Conservation (phyloP, 2,329 filamentous ascomycete genomes). For the Aspergillus sp. region DNA sequence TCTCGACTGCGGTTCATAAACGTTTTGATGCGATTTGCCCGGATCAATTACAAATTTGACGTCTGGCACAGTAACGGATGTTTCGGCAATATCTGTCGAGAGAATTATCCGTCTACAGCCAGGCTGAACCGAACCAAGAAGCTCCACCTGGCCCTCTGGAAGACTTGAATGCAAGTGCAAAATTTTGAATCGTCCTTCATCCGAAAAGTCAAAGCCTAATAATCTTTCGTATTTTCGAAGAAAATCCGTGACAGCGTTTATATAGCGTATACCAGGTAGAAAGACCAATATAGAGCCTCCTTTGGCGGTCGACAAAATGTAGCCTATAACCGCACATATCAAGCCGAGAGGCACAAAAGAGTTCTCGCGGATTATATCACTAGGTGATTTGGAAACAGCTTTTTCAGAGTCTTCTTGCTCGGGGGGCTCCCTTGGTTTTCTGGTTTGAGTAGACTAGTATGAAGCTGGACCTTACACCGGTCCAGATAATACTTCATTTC, state of each 20-base stretch:
- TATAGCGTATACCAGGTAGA: slow-evolving; percentile 42
- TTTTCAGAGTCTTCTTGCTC: neutral
- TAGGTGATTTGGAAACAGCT: no score
- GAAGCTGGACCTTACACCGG: slow-evolving; percentile 1
- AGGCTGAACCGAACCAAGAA: slow-evolving; percentile 36
- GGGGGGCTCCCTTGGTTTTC: no score
- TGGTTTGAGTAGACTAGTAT: no score
- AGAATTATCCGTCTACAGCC: slow-evolving; percentile 47
- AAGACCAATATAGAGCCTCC: slow-evolving; percentile 47
- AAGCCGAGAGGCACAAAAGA: slow-evolving; percentile 39
- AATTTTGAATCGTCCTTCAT: slow-evolving; percentile 38
- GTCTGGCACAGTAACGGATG: slow-evolving; percentile 49
- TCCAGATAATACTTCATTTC: slow-evolving; percentile 7
- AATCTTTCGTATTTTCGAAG: slow-evolving; percentile 18
- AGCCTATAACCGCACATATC: slow-evolving; percentile 39
- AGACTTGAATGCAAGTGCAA: slow-evolving; percentile 45
- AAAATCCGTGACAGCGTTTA: slow-evolving; percentile 25
- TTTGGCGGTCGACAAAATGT: slow-evolving; percentile 40
- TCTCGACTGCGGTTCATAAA: slow-evolving; percentile 36
- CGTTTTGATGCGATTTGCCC: slow-evolving; percentile 37
- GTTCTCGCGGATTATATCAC: slow-evolving; percentile 23
- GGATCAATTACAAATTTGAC: slow-evolving; percentile 48
- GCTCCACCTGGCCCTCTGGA: slow-evolving; percentile 37
- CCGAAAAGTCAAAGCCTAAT: slow-evolving; percentile 37
- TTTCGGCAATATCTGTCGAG: slow-evolving; percentile 49